Base-by-base conservation (phyloP, 169 alveolate genomes). In the Eimeria zaria region DNA sequence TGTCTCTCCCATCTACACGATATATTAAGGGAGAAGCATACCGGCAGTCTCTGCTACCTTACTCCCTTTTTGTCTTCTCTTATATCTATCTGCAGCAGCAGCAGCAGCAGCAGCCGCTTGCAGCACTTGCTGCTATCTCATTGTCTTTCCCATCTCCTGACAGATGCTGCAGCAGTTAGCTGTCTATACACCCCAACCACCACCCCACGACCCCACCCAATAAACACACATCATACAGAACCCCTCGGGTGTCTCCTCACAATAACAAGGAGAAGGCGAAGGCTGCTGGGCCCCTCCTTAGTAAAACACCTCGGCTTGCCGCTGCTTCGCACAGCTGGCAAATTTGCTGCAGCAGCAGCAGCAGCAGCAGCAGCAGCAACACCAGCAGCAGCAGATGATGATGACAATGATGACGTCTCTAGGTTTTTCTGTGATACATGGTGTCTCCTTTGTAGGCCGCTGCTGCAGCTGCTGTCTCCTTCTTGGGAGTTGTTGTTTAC, bases 331-430 rank as follows among this genome's bases (percentile, higher is more conserved):
- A 48, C 90, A 18, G 64, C 90, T n/a, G 71, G 90, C 44, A 81
- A 73, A 11, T 24, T 22, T n/a, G 69, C 73, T 2, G 90, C 90
- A 53, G 71, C 90, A 53, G 90, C 44, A 53, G 90, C 90, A n/a
- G 30, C 89, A 51, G 11, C 89, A 78, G 60, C 85, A 74, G 62
- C 73, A 53, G 73, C 89, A 81, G 71, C 89, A 81, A 44, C 89
- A 81, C 51, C 89, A 81, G 89, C 44, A 51, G 73, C 89, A n/a
- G 90, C 90, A 81, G 41, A 33, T n/a, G 85, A 2, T 0, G 85
- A 9, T 7, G 85, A 24, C 18, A 60, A 74, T 24, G 85, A 30
- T 0, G 41, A 27, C 4, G 60, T 58, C 20, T 8, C 78, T 5
- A 27, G 11, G 30, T 53, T 81, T 30, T 51, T 81, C 20, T 81